Evolutionary conservation across 1,139 yeast genomes (phyloP).

Genomic region (Candida dubliniensis): DNA sequence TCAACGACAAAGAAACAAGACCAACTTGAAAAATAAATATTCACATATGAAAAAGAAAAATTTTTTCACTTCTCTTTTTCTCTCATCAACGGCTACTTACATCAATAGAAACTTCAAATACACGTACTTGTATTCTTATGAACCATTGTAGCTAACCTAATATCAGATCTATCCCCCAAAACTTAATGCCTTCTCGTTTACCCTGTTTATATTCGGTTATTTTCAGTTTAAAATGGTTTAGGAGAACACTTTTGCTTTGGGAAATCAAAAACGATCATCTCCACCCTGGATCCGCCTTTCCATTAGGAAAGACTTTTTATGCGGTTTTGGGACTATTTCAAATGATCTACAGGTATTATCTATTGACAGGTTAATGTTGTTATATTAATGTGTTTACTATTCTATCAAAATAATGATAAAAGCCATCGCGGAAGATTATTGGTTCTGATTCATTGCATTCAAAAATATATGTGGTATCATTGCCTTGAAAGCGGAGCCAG

Average conservation of each 20-base stretch:
- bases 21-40: background rate
- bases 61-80: background rate
- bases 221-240: conserved; percentile 51
- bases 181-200: conserved; percentile 52
- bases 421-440: conserved; percentile 14
- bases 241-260: conserved; percentile 53
- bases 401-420: conserved; percentile 12
- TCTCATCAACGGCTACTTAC: background rate
- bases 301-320: conserved; percentile 16
- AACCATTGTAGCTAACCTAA: background rate
- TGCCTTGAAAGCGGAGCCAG: conserved; percentile 13
- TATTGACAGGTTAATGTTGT: background rate
- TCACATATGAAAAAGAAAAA: no score
- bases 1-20: background rate
- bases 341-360: conserved; percentile 36
- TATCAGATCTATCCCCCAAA: conserved; percentile 23
- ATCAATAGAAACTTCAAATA: background rate
- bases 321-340: conserved; percentile 41
- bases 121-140: background rate
- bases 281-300: conserved; percentile 45
- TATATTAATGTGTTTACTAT: conserved; percentile 11
- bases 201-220: conserved; percentile 56
- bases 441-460: conserved; percentile 9
- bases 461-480: conserved; percentile 11
- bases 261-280: conserved; percentile 42